A percentile compares a stretch with the other conserved stretches of the same genome.
phyloP scores from a whole-genome alignment of 768 basidiomycete species.

The Boletellus sp. region DNA sequence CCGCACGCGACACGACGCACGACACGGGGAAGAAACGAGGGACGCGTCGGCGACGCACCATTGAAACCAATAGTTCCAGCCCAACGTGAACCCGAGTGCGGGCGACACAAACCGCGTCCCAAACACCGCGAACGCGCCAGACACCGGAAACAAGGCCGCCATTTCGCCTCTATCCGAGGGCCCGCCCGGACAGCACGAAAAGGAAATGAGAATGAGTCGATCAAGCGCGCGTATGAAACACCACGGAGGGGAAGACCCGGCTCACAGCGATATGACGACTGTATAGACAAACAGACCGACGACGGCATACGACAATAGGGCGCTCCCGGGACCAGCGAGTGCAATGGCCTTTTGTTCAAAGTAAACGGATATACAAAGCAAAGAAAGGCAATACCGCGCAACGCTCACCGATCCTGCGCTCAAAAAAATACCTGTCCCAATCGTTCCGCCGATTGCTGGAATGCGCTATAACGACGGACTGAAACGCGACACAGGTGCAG shows the following conservation, averaged over 20 bases:
- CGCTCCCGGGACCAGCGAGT: constrained; percentile 56
- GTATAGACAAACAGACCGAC: constrained; percentile 58
- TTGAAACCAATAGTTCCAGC: constrained; percentile 60
- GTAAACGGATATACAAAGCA: too few relatives aligned
- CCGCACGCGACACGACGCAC: neutral
- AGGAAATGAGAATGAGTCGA: too few relatives aligned
- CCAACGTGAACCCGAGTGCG: constrained; percentile 56
- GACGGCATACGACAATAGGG: constrained; percentile 57
- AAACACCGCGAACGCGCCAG: constrained; percentile 58
- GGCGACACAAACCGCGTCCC: constrained; percentile 58
- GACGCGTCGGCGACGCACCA: constrained; percentile 34
- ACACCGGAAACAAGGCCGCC: constrained; percentile 60
- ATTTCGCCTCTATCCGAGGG: constrained; percentile 54
- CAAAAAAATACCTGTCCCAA: constrained; percentile 60
- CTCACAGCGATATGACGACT: constrained; percentile 57
- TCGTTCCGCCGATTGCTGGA: constrained; percentile 53
- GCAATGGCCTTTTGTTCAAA: constrained; percentile 41
- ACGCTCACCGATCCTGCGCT: constrained; percentile 50
- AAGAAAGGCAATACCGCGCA: too few relatives aligned
- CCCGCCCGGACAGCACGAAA: too few relatives aligned
- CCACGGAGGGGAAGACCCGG: too few relatives aligned
- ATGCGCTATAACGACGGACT: neutral
- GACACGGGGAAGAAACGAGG: too few relatives aligned
- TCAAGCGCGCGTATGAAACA: neutral
- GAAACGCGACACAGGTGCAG: neutral